These are phyloP conservation scores for Rhexocercosporidium sp. DNA, from an alignment of 2,329 filamentous ascomycete genomes.

Conservation along the genomic window DNA sequence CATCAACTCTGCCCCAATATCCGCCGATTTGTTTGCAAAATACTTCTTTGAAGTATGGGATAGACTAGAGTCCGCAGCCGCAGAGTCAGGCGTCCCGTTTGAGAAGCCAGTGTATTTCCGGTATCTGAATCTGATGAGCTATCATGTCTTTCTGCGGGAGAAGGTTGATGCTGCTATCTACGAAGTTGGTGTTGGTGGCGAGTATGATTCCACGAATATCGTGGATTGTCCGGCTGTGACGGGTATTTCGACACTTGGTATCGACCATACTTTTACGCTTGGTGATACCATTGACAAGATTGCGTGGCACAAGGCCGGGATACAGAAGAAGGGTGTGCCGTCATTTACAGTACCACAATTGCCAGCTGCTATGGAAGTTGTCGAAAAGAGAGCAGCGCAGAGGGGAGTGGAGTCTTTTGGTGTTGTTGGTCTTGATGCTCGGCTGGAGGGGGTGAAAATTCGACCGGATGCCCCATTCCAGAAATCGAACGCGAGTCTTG, in stretches of 20 bases:
- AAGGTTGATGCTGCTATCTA: slow-evolving; percentile 66
- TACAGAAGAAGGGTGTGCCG: slow-evolving; percentile 65
- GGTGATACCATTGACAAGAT: slow-evolving; percentile 69
- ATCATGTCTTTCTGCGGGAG: slow-evolving; percentile 69
- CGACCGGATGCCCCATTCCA: slow-evolving; percentile 61
- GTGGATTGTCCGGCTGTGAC: slow-evolving; percentile 61
- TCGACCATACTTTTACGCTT: slow-evolving; percentile 70
- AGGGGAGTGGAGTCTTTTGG: slow-evolving; percentile 52
- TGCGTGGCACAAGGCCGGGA: slow-evolving; percentile 76
- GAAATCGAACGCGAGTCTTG: slow-evolving; percentile 60
- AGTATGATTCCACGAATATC: slow-evolving; percentile 72
- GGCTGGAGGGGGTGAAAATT: slow-evolving; percentile 52
- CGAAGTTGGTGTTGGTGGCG: slow-evolving; percentile 71
- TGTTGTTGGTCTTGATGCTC: slow-evolving; percentile 53
- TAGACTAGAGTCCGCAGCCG: slow-evolving; percentile 48
- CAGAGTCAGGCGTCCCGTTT: slow-evolving; percentile 38
- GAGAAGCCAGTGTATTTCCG: slow-evolving; percentile 62
- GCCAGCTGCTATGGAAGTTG: slow-evolving; percentile 52
- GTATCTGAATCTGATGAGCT: slow-evolving; percentile 69
- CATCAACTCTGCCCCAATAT: slow-evolving; percentile 62
- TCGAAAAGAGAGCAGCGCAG: slow-evolving; percentile 57
- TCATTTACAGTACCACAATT: slow-evolving; percentile 64
- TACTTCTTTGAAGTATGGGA: slow-evolving; percentile 76
- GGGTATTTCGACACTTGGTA: slow-evolving; percentile 69
- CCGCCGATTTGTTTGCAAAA: slow-evolving; percentile 61